A percentile compares a stretch with the other conserved stretches of the same genome.
These are phyloP conservation scores for Tricholoma furcatifolium DNA, from an alignment of 768 basidiomycete genomes.

Conservation along the genomic window DNA sequence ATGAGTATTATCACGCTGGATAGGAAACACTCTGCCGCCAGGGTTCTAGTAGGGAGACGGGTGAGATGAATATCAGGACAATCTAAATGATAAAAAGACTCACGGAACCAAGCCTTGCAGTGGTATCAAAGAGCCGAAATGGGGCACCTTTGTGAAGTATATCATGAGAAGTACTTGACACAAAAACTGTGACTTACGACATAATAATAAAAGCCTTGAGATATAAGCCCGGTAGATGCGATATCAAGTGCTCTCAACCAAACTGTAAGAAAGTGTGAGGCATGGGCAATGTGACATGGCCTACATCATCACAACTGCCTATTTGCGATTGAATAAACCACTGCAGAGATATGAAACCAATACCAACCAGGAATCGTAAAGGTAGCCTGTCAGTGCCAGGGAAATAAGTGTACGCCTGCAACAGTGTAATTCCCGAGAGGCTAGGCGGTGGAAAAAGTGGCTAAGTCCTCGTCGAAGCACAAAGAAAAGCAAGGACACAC, in stretches of 20 bases:
- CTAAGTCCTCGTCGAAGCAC: background rate
- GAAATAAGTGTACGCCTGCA: too few relatives aligned
- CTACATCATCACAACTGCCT: slow-evolving; percentile 9
- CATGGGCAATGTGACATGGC: background rate
- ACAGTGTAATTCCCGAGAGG: too few relatives aligned
- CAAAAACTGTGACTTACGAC: slow-evolving; percentile 17
- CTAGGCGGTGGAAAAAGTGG: slow-evolving; percentile 10
- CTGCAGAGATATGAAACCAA: background rate
- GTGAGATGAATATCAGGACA: too few relatives aligned
- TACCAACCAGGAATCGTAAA: slow-evolving; percentile 24
- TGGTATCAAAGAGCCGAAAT: slow-evolving; percentile 31
- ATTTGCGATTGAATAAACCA: background rate
- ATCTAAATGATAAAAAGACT: slow-evolving; percentile 1
- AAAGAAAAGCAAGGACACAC: slow-evolving; percentile 13
- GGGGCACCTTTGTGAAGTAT: slow-evolving; percentile 27
- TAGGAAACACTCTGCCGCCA: slow-evolving; percentile 31
- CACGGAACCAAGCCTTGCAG: slow-evolving; percentile 29
- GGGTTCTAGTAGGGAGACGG: slow-evolving; percentile 27
- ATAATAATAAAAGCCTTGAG: slow-evolving; percentile 35
- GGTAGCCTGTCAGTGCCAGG: too few relatives aligned
- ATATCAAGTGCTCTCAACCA: slow-evolving; percentile 23
- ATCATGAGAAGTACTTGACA: background rate
- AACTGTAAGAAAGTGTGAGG: slow-evolving; percentile 12
- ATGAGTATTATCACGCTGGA: slow-evolving; percentile 34
- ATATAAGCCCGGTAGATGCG: slow-evolving; percentile 29